Evolutionary conservation across 2,329 filamentous ascomycete genomes (phyloP).

Genomic region (Botrytis aclada): DNA sequence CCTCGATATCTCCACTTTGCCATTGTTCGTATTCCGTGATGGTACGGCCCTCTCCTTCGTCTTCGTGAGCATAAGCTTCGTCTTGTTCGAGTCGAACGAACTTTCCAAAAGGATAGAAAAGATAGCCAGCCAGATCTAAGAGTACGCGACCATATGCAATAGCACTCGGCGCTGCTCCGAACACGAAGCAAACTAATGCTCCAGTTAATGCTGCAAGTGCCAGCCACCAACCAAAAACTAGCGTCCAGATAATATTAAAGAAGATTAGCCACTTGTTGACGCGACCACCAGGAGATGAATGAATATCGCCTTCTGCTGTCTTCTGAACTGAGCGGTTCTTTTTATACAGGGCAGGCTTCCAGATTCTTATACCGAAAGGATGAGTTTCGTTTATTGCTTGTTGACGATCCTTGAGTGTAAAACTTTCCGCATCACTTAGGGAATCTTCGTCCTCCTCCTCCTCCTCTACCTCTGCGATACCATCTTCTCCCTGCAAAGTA

Average conservation of each 20-base stretch:
- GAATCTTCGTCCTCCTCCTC: slow-evolving; percentile 48
- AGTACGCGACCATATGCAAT: slow-evolving; percentile 83
- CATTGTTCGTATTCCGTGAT: slow-evolving; percentile 99
- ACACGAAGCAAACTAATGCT: slow-evolving; percentile 73
- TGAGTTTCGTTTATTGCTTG: slow-evolving; percentile 98
- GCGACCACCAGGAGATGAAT: slow-evolving; percentile 84
- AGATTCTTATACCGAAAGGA: slow-evolving; percentile 96
- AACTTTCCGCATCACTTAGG: slow-evolving; percentile 91
- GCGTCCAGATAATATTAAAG: slow-evolving; percentile 87
- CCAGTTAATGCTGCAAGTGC: slow-evolving; percentile 71
- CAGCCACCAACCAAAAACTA: slow-evolving; percentile 96
- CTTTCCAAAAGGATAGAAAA: slow-evolving; percentile 96
- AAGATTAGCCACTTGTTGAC: slow-evolving; percentile 82
- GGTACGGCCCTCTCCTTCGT: slow-evolving; percentile 91
- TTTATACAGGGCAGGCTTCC: slow-evolving; percentile 98
- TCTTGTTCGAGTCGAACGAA: slow-evolving; percentile 93
- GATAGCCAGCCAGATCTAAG: slow-evolving; percentile 77
- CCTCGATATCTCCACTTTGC: slow-evolving; percentile 96
- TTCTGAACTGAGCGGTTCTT: slow-evolving; percentile 95
- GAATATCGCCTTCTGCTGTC: slow-evolving; percentile 93
- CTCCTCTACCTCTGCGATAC: slow-evolving; percentile 39
- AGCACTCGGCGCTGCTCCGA: slow-evolving; percentile 75
- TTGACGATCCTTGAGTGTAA: slow-evolving; percentile 94
- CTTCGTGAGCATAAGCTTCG: slow-evolving; percentile 90
- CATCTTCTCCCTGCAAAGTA: slow-evolving; percentile 38